Base-by-base conservation (phyloP, 163 green algal species). In the Scenedesmus sp. region DNA sequence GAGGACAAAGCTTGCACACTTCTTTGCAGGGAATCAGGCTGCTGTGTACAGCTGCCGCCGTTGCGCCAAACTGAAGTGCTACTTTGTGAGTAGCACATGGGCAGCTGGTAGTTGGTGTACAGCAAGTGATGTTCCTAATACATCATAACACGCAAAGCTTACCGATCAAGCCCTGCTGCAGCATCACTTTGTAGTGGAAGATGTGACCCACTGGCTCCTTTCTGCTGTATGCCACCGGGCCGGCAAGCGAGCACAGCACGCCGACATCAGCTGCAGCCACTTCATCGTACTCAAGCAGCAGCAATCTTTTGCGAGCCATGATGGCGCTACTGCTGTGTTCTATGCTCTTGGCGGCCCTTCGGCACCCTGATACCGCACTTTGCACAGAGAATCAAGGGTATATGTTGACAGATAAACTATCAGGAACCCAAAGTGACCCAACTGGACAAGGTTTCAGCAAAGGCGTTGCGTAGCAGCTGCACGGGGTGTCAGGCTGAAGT, bases 131-230 rank as follows among this genome's bases (percentile, higher is more conserved):
- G 23, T 5, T 5, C 4, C 70, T 46, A 46, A 46, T 46, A 46
- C 34, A 46, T 46, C 34, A 46, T 46, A 46, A 46, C 34, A 46
- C 52, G 16, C 2, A 12, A 15, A 34, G 86, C 88, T 92, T 56
- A 95, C 94, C 92, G n/a, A 94, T 92, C 23, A 96, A 46, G 26
- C 94, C 94, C 15, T 88, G 64, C 82, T 95, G 91, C 70, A 91
- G 81, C 34, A 96, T 64, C 12, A 91, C 70, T 76, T 92, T 92
- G 46, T 90, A 89, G 83, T 96, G 94, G 54, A 96, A 96, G 3
- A 88, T 73, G 57, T 91, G 52, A 52, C 94, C 94, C 23, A 88
- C 94, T 60, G 94, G 82, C 67, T 95, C 92, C 84, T 95, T 95
- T 62, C 55, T 81, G 26, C 55, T 54, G 52, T 56, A 79, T 60